Conservation (phyloP, 768 basidiomycete genomes). For the Leccinellum luteum region DNA sequence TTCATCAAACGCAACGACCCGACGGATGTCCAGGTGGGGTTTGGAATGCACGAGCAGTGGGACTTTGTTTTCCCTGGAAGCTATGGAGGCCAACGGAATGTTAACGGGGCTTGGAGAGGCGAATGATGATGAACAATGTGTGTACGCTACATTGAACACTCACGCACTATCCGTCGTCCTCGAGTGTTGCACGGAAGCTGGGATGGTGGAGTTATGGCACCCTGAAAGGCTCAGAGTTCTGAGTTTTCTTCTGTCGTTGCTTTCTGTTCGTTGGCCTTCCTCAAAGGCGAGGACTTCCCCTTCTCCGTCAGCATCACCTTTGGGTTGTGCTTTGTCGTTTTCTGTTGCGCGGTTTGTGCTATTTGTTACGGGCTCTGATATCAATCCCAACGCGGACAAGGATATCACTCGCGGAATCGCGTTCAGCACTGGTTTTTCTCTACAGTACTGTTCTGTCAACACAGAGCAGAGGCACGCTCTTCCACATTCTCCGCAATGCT, state of each 20-base stretch:
- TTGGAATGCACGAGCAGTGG: constrained; percentile 42
- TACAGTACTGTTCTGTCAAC: constrained; percentile 54
- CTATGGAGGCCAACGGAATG: constrained; percentile 45
- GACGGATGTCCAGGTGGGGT: constrained; percentile 29
- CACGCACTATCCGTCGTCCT: constrained; percentile 45
- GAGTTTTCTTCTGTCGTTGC: constrained; percentile 45
- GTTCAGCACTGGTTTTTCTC: constrained; percentile 48
- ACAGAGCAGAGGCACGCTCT: constrained; percentile 17
- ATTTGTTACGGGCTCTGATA: constrained; percentile 74
- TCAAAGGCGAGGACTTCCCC: constrained; percentile 8
- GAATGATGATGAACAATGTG: constrained; percentile 41
- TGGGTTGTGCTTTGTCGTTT: constrained; percentile 54
- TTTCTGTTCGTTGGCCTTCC: constrained; percentile 25
- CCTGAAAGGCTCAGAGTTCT: constrained; percentile 53
- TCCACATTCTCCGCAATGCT: constrained; percentile 28
- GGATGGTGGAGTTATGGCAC: constrained; percentile 70
- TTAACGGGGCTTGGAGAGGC: constrained; percentile 51
- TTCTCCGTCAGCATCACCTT: constrained; percentile 42
- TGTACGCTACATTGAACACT: constrained; percentile 40
- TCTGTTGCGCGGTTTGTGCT: constrained; percentile 62
- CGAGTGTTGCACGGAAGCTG: constrained; percentile 50
- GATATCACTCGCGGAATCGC: constrained; percentile 71
- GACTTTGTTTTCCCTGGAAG: constrained; percentile 58
- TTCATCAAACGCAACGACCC: constrained; percentile 21
- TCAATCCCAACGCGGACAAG: constrained; percentile 67